Base-by-base conservation (phyloP, 2,329 filamentous ascomycete species). In the Fusarium subtropicale region DNA sequence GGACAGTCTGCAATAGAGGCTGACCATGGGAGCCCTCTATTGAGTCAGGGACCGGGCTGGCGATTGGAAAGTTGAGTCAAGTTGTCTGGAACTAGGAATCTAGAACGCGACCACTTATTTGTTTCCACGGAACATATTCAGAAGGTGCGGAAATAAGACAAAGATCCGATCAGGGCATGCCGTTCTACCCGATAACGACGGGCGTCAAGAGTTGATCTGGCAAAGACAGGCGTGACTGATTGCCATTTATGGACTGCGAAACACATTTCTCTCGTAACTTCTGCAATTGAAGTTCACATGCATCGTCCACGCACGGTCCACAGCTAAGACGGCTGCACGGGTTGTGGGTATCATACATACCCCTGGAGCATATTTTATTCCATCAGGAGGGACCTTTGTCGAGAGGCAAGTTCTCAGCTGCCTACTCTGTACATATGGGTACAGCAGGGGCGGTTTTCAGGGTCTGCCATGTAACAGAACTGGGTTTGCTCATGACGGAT, bases 211-310 rank as follows among this genome's bases (percentile, higher is more conserved):
- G 34, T 39, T 46, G 61, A 67, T 48, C 26, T 48, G 47, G 52
- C 22, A 55, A 26, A 50, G 26, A 36, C 24, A 24, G 39, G 56
- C 66, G 61, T 69, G 66, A 69, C 66, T 42, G 24, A 58, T 69
- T 69, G 30, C 66, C 50, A 11, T 20, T 55, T 67, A 50, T 18
- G 56, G 61, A 52, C 34, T 52, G 18, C 34, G 28, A 39, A 39
- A 50, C n/a, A 22, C n/a, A 42, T 52, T n/a, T 30, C 55, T 51
- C 36, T 65, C 60, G 54, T 64, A 66, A 54, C 34, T 16, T 45
- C 20, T 42, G 54, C 46, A 26, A 52, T 51, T 20, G 53, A 46
- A 26, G 7, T 47, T 10, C 18, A 20, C 34, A 51, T 51, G 41
- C 16, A 59, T 48, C 30, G 31, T 28, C 51, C 38, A 53, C 26